Conservation (phyloP, 169 alveolate species). For the Plasmodium knowlesi region DNA sequence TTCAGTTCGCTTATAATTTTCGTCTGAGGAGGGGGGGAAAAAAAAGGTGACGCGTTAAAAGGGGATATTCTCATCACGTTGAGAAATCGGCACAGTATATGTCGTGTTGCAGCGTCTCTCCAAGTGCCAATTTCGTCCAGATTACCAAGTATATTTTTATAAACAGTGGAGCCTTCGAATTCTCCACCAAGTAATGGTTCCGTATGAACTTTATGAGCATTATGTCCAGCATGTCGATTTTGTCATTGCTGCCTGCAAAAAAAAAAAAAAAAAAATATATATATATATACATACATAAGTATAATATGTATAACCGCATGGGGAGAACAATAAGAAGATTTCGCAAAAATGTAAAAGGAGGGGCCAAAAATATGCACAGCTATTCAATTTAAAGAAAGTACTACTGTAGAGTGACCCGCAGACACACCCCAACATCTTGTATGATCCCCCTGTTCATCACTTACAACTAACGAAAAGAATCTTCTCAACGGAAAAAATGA, state of each 20-base stretch:
- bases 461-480: constrained; percentile 60
- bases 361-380: background rate
- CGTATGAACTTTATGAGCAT: constrained; percentile 69
- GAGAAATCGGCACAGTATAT: background rate
- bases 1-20: constrained; percentile 72
- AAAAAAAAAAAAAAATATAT: background rate
- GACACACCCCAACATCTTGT: background rate
- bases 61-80: background rate
- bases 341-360: background rate
- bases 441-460: background rate
- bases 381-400: background rate
- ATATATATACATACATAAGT: background rate
- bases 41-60: background rate
- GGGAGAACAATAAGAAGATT: background rate
- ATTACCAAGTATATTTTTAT: constrained; percentile 73
- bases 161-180: constrained; percentile 35
- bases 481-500: constrained; percentile 48
- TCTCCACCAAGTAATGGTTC: constrained; percentile 34
- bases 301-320: background rate
- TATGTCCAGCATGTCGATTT: constrained; percentile 70
- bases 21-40: constrained; percentile 18
- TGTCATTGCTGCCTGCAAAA: constrained; percentile 39
- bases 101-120: background rate
- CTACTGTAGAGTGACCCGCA: background rate
- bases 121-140: background rate